Evolutionary conservation across 805 yeast species (phyloP).

Genomic region (Hanseniaspora vineae): DNA sequence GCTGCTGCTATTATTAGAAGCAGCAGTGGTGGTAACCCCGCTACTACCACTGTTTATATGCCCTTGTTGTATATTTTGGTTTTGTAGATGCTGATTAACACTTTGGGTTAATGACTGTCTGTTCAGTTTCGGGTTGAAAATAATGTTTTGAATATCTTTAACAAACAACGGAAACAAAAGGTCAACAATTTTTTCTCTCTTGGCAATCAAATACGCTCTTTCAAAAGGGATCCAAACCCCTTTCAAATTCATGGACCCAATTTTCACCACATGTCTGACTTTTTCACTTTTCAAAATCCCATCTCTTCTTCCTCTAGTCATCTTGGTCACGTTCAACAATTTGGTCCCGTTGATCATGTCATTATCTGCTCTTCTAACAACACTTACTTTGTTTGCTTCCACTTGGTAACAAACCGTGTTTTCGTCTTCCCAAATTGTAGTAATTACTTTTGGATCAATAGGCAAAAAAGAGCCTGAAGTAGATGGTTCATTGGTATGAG

Average conservation of each 20-base stretch:
- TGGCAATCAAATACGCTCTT: constrained; percentile 70
- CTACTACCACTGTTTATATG: background rate
- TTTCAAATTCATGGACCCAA: constrained; percentile 77
- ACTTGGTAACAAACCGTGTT: constrained; percentile 76
- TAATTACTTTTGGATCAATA: constrained; percentile 45
- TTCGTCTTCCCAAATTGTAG: constrained; percentile 89
- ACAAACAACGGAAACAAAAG: constrained; percentile 53
- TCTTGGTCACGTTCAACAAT: constrained; percentile 68
- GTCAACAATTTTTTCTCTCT: constrained; percentile 62
- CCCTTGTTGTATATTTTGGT: background rate
- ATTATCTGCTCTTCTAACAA: constrained; percentile 73
- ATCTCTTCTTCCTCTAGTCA: constrained; percentile 80
- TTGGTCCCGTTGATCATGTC: constrained; percentile 82
- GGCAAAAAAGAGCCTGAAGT: no score
- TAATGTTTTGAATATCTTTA: background rate
- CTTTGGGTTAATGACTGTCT: background rate
- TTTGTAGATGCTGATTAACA: background rate
- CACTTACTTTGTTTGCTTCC: constrained; percentile 69
- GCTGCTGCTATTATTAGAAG: background rate
- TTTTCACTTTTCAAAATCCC: constrained; percentile 71
- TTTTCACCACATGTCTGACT: constrained; percentile 67
- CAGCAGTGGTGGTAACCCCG: background rate
- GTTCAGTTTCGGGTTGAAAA: background rate
- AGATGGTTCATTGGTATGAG: no score
- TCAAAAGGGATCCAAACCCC: constrained; percentile 90